Percentiles rank a stretch among this genome's conserved stretches.
Evolutionary conservation across 148 eudicot genomes (phyloP).

Genomic region (Heliosperma pusillum): DNA sequence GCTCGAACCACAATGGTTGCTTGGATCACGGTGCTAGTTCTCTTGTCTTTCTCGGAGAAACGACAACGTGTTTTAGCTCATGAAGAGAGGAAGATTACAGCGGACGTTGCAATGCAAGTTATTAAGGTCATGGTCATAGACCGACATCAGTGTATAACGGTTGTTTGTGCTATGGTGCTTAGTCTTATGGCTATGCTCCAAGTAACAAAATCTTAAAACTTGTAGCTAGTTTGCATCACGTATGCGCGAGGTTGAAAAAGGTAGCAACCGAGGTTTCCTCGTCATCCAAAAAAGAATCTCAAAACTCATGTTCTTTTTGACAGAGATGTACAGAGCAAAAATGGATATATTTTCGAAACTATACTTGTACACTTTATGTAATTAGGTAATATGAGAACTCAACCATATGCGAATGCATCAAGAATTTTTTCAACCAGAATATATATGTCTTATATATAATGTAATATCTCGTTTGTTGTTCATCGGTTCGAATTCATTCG

Average conservation of each 20-base stretch:
- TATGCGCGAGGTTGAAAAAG: too few species aligned
- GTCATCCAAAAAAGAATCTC: too few species aligned
- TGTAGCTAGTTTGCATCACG: too few species aligned
- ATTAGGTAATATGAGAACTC: not conserved
- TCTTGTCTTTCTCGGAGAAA: slow-evolving; percentile 66
- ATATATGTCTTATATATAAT: too few species aligned
- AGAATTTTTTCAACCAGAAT: not conserved
- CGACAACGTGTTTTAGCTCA: slow-evolving; percentile 52
- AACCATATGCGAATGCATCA: not conserved
- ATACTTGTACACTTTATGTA: slow-evolving; percentile 9
- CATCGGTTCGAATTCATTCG: too few species aligned
- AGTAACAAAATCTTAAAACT: slow-evolving; percentile 13
- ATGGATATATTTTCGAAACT: too few species aligned
- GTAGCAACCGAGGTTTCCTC: too few species aligned
- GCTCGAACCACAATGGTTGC: slow-evolving; percentile 57
- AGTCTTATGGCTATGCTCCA: slow-evolving; percentile 52
- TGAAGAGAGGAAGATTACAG: slow-evolving; percentile 60
- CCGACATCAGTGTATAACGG: slow-evolving; percentile 30
- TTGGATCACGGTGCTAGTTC: slow-evolving; percentile 69
- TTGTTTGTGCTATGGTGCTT: slow-evolving; percentile 40
- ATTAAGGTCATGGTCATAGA: slow-evolving; percentile 46
- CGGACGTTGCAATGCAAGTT: slow-evolving; percentile 45
- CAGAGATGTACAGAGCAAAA: too few species aligned
- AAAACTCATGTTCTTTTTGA: too few species aligned
- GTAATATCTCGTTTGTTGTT: too few species aligned